Conservation (phyloP, 2,329 filamentous ascomycete genomes). For the Didymella sp. region DNA sequence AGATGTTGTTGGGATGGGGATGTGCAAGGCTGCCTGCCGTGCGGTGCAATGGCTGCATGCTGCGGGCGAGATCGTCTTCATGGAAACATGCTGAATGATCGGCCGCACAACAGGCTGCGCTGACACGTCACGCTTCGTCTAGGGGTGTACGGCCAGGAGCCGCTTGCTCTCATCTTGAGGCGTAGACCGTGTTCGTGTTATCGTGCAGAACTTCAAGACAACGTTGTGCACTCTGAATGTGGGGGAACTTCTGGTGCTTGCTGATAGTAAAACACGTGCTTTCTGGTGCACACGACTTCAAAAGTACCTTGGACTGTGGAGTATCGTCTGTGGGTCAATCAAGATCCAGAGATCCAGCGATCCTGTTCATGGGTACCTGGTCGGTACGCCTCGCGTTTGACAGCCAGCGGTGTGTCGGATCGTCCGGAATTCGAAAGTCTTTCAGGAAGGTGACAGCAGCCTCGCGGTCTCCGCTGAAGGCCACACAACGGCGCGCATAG, state of each 20-base stretch:
- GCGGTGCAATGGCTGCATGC: neutral
- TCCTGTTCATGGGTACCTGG: slow-evolving; percentile 7
- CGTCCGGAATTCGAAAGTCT: neutral
- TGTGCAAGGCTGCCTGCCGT: neutral
- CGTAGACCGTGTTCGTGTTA: neutral
- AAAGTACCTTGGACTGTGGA: neutral
- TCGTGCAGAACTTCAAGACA: neutral
- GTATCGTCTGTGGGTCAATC: neutral
- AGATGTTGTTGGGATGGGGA: neutral
- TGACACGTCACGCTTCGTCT: neutral
- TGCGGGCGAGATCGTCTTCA: neutral
- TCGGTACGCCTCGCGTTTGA: slow-evolving; percentile 3
- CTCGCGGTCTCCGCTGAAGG: neutral
- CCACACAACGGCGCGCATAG: slow-evolving; percentile 8
- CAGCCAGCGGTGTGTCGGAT: slow-evolving; percentile 11
- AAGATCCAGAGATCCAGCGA: slow-evolving; percentile 8
- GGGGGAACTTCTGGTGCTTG: neutral
- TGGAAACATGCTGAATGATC: neutral
- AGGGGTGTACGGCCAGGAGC: neutral
- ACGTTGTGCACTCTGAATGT: neutral
- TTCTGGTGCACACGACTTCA: neutral
- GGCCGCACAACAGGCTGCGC: neutral
- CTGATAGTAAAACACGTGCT: neutral
- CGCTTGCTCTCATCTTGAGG: neutral
- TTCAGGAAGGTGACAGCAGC: neutral